Conservation (phyloP, 164 flowering plant genomes). For the Houttuynia cordata region DNA sequence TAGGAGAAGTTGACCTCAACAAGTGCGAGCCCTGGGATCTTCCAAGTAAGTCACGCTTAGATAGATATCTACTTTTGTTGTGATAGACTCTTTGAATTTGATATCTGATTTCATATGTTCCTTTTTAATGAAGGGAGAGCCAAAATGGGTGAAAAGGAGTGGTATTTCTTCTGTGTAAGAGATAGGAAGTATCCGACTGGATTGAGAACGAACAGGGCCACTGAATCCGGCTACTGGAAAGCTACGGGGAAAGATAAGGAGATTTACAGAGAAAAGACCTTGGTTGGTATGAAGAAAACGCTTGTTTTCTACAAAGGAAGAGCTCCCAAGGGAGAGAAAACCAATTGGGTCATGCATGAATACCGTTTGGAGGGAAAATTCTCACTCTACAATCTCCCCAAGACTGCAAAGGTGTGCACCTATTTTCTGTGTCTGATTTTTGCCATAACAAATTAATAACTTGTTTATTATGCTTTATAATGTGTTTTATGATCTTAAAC, state of each 20-base stretch:
- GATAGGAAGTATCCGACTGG: conserved; percentile 97
- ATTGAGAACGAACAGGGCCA: conserved; percentile 83
- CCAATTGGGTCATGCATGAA: conserved; percentile 95
- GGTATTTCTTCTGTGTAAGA: conserved; percentile 93
- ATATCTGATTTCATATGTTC: background rate
- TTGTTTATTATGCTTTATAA: background rate
- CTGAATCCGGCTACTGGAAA: conserved; percentile 92
- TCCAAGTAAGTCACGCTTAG: conserved; percentile 40
- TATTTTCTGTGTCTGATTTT: background rate
- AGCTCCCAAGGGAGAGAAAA: conserved; percentile 91
- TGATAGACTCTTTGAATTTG: background rate
- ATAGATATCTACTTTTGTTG: background rate
- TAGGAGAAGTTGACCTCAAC: conserved; percentile 88
- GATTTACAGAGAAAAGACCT: conserved; percentile 52
- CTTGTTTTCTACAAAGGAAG: conserved; percentile 88
- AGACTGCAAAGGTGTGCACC: conserved; percentile 45
- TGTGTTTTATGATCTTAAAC: conserved; percentile 5
- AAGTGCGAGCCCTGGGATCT: conserved; percentile 97
- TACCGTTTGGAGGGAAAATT: conserved; percentile 71
- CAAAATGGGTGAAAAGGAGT: conserved; percentile 86
- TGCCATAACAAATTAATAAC: too few species aligned
- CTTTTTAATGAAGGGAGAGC: conserved; percentile 56
- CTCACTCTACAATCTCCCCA: conserved; percentile 55
- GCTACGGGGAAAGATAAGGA: conserved; percentile 97
- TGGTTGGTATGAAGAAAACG: conserved; percentile 96